Evolutionary conservation across 306 rosid genomes (phyloP).

Genomic region (Acacia melanoxylon): DNA sequence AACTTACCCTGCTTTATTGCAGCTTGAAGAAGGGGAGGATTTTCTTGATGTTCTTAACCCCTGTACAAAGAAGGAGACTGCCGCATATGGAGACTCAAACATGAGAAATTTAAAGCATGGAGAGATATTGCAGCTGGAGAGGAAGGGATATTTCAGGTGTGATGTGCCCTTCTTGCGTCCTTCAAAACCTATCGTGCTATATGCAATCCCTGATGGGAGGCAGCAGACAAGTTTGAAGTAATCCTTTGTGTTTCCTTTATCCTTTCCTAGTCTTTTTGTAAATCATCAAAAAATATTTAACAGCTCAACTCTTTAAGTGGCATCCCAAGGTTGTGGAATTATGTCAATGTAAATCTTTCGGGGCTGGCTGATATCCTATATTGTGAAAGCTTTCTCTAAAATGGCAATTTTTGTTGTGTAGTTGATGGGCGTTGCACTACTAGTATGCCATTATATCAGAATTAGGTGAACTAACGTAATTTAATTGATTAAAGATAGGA

Average conservation of each 20-base stretch:
- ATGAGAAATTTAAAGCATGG: conserved; percentile 75
- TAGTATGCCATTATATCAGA: background rate
- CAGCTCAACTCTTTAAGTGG: background rate
- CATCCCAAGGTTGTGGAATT: conserved; percentile 23
- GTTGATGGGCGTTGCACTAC: background rate
- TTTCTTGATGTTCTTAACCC: conserved; percentile 76
- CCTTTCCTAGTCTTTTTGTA: background rate
- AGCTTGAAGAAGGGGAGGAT: conserved; percentile 94
- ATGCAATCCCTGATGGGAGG: conserved; percentile 88
- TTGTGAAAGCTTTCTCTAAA: background rate
- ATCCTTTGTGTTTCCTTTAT: conserved; percentile 7
- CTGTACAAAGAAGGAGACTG: conserved; percentile 67
- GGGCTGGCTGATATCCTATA: background rate
- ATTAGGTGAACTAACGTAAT: background rate
- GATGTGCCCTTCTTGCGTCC: conserved; percentile 72
- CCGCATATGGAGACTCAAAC: conserved; percentile 85
- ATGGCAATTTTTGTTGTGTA: background rate
- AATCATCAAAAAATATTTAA: background rate
- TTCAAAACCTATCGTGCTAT: conserved; percentile 70
- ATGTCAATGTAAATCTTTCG: background rate
- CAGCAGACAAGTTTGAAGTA: conserved; percentile 61
- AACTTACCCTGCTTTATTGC: conserved; percentile 35
- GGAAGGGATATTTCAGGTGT: conserved; percentile 92
- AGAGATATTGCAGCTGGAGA: conserved; percentile 84
- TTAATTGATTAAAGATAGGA: background rate